These are phyloP conservation scores for Hanseniaspora thailandica DNA, from an alignment of 805 yeast species.

Conservation along the genomic window DNA sequence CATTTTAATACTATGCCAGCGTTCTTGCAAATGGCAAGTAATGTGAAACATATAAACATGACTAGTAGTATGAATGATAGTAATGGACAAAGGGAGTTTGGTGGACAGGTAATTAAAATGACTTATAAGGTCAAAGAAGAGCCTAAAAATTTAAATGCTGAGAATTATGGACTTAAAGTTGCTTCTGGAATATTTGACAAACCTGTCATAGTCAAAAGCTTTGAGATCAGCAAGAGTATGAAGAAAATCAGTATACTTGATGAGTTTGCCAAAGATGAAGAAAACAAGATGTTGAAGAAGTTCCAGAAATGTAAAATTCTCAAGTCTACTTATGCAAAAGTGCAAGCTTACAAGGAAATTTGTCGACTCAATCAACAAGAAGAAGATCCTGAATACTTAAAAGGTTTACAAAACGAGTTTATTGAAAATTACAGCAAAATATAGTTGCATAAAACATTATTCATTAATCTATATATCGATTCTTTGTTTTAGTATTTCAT, in stretches of 20 bases:
- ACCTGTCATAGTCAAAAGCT: constrained; percentile 24
- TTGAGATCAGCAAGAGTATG: constrained; percentile 20
- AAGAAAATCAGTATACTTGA: constrained; percentile 6
- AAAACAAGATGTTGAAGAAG: constrained; percentile 12
- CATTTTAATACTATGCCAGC: constrained; percentile 36
- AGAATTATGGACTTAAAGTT: constrained; percentile 28
- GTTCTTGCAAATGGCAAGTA: constrained; percentile 26
- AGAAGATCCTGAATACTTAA: not conserved
- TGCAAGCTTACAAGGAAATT: not conserved
- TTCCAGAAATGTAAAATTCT: constrained; percentile 13
- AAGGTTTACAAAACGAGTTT: not conserved
- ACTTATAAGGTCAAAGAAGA: constrained; percentile 24
- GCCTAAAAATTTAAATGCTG: constrained; percentile 17
- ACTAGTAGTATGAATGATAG: constrained; percentile 18
- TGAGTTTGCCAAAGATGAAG: not conserved
- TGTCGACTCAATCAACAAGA: not conserved
- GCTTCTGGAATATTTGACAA: constrained; percentile 23
- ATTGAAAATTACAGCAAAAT: not conserved
- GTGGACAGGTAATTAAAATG: constrained; percentile 24
- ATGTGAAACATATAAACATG: constrained; percentile 34
- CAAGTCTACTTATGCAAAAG: not conserved
- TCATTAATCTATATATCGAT: not conserved
- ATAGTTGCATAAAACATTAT: too few relatives aligned
- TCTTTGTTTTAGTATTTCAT: constrained; percentile 9
- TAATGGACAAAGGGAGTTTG: not conserved